Conservation (phyloP, 169 alveolate genomes). For the Amoebophrya sp. region DNA sequence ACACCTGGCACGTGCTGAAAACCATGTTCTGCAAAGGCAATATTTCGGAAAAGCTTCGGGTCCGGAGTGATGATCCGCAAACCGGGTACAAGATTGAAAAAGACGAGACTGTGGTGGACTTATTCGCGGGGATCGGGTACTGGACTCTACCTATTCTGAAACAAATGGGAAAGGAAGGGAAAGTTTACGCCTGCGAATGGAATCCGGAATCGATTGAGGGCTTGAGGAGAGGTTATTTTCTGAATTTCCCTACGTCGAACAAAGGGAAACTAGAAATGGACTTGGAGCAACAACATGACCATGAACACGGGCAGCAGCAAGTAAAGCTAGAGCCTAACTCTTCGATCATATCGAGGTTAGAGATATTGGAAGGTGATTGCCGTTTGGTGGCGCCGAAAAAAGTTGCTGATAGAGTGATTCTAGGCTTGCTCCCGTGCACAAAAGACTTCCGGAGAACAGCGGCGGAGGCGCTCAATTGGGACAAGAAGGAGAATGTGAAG, state of each 20-base stretch:
- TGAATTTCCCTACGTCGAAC: background rate
- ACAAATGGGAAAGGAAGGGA: background rate
- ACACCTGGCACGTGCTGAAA: background rate
- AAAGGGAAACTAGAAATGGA: background rate
- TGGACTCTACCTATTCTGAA: background rate
- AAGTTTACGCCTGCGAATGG: conserved; percentile 16
- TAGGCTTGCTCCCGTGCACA: background rate
- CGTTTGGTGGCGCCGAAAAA: background rate
- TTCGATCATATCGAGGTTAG: background rate
- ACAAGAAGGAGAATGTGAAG: background rate
- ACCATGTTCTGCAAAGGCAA: background rate
- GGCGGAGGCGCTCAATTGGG: background rate
- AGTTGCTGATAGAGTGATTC: background rate
- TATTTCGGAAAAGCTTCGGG: background rate
- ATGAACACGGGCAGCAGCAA: background rate
- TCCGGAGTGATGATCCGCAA: background rate
- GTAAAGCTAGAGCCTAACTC: background rate
- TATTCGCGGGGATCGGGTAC: conserved; percentile 22
- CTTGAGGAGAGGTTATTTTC: background rate
- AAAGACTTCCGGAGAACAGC: background rate
- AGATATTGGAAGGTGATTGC: background rate
- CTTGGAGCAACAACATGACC: background rate
- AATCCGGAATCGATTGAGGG: background rate
- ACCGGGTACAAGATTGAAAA: background rate
- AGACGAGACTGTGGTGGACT: background rate